Evolutionary conservation across 495 filamentous ascomycete genomes (phyloP).

Genomic region (Geopyxis carbonaria): DNA sequence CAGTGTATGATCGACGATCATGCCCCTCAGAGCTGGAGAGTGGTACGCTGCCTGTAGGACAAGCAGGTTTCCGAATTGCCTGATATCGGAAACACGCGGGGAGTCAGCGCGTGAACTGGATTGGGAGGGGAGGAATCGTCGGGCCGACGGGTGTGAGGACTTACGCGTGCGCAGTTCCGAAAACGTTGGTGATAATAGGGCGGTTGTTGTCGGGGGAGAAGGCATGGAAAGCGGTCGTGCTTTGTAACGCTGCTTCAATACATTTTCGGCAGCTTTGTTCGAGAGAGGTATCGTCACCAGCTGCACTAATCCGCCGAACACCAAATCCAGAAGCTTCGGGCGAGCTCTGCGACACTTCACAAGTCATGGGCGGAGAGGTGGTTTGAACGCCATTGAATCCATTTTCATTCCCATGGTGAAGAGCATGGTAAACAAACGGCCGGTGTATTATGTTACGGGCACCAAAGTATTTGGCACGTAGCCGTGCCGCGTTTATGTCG

Average conservation of each 20-base stretch:
- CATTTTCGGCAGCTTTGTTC: slow-evolving; percentile 36
- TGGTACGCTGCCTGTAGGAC: slow-evolving; percentile 63
- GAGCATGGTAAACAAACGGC: slow-evolving; percentile 51
- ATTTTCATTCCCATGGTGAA: slow-evolving; percentile 32
- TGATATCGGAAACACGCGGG: slow-evolving; percentile 25
- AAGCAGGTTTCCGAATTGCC: slow-evolving; percentile 93
- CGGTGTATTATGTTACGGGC: slow-evolving; percentile 79
- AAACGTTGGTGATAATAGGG: slow-evolving; percentile 80
- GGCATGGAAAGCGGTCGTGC: slow-evolving; percentile 73
- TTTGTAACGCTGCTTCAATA: slow-evolving; percentile 60
- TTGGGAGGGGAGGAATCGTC: neutral
- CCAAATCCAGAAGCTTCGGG: neutral
- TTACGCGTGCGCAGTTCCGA: slow-evolving; percentile 94
- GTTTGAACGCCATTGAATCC: neutral
- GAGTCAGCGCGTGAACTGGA: neutral
- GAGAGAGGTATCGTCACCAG: slow-evolving; percentile 14
- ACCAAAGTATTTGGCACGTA: slow-evolving; percentile 89
- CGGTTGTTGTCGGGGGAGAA: slow-evolving; percentile 38
- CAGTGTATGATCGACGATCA: slow-evolving; percentile 15
- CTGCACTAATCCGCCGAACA: no score
- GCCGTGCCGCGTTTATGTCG: slow-evolving; percentile 67
- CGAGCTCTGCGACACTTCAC: no score
- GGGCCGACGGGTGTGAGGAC: slow-evolving; percentile 24
- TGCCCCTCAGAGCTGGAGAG: slow-evolving; percentile 11
- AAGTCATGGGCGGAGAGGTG: neutral